Evolutionary conservation across 2,329 filamentous ascomycete species (phyloP).

Genomic region (Pseudonectria buxi): DNA sequence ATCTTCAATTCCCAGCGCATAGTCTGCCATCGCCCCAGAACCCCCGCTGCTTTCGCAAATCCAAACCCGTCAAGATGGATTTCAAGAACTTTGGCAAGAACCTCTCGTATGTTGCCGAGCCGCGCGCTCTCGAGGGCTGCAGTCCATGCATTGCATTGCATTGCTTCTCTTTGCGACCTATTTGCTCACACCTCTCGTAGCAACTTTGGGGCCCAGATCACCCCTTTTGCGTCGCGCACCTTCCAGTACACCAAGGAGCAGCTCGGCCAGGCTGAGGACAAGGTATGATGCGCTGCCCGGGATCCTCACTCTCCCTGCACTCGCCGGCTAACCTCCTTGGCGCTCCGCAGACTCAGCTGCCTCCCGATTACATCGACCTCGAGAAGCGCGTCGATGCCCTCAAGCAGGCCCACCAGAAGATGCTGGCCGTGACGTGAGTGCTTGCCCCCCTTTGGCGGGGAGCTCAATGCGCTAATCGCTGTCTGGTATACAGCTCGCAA

Average conservation of each 20-base stretch:
- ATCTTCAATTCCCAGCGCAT: slow-evolving; percentile 5
- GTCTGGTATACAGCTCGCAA: slow-evolving; percentile 58
- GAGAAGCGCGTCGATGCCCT: slow-evolving; percentile 98
- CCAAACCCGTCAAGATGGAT: slow-evolving; percentile 38
- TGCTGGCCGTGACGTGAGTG: slow-evolving; percentile 89
- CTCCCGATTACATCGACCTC: slow-evolving; percentile 94
- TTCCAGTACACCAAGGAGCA: slow-evolving; percentile 98
- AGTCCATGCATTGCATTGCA: no score
- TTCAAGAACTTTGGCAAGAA: slow-evolving; percentile 54
- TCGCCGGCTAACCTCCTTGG: slow-evolving; percentile 8
- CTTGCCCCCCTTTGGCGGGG: not conserved
- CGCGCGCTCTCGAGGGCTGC: no score
- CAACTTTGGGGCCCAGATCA: slow-evolving; percentile 70
- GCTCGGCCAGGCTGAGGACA: slow-evolving; percentile 89
- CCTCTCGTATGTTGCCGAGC: slow-evolving; percentile 44
- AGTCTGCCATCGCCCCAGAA: slow-evolving; percentile 4
- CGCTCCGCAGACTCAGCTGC: slow-evolving; percentile 72
- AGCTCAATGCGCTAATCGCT: slow-evolving; percentile 15
- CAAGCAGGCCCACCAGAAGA: slow-evolving; percentile 94
- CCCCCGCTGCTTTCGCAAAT: slow-evolving; percentile 2
- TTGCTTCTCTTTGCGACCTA: slow-evolving; percentile 15
- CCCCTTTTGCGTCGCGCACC: slow-evolving; percentile 86
- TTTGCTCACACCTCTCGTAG: slow-evolving; percentile 24
- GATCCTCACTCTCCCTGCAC: slow-evolving; percentile 3
- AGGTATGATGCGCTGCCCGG: slow-evolving; percentile 45